These are phyloP conservation scores for Fusarium sp. DNA, from an alignment of 2,329 filamentous ascomycete genomes.

Conservation along the genomic window DNA sequence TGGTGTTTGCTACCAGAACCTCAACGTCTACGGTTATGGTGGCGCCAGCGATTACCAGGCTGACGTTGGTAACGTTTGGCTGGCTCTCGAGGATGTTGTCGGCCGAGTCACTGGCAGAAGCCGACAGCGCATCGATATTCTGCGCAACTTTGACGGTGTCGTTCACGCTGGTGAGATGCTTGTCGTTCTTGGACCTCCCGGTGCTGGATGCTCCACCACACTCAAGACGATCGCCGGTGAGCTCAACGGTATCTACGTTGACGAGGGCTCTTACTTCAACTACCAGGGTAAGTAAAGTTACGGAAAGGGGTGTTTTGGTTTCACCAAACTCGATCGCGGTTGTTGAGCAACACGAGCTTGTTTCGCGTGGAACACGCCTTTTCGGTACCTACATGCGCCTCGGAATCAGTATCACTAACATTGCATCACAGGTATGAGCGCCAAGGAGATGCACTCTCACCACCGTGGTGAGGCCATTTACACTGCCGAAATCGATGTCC, in stretches of 20 bases:
- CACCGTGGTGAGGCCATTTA: conserved; percentile 90
- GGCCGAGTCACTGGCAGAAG: conserved; percentile 63
- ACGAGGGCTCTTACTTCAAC: conserved; percentile 78
- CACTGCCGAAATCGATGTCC: conserved; percentile 84
- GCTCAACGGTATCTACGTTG: conserved; percentile 81
- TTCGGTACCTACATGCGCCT: background rate
- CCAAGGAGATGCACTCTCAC: conserved; percentile 78
- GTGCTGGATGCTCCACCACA: conserved; percentile 83
- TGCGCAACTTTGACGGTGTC: conserved; percentile 74
- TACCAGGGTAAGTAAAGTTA: conserved; percentile 71
- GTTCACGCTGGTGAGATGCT: conserved; percentile 79
- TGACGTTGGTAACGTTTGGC: conserved; percentile 70
- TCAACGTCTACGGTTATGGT: conserved; percentile 76
- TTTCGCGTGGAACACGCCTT: conserved; percentile 18
- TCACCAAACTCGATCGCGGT: conserved; percentile 8
- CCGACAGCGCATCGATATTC: conserved; percentile 72
- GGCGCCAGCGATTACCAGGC: conserved; percentile 77
- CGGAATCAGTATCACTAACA: conserved; percentile 27
- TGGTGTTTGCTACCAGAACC: conserved; percentile 73
- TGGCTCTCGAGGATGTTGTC: conserved; percentile 58
- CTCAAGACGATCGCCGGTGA: conserved; percentile 87
- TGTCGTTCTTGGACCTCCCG: conserved; percentile 77
- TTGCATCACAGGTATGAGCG: conserved; percentile 63
- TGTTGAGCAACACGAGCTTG: conserved; percentile 9
- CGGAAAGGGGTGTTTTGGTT: conserved; percentile 1